Conservation (phyloP, 768 basidiomycete genomes). For the Suillus occidentalis region DNA sequence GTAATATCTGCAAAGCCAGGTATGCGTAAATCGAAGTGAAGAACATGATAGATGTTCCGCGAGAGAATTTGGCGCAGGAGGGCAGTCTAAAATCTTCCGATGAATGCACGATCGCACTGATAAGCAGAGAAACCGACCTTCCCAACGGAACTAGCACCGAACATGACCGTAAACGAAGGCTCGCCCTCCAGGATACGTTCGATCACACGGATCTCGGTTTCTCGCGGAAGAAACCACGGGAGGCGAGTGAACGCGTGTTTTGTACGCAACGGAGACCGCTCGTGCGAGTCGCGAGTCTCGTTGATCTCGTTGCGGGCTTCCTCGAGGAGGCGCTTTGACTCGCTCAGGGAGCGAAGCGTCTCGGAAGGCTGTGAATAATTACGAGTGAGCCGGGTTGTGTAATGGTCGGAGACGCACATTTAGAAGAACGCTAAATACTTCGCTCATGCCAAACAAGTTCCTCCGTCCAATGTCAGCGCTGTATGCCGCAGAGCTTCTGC, state of each 20-base stretch:
- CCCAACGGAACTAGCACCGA: slow-evolving; percentile 79
- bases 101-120: neutral
- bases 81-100: slow-evolving; percentile 52
- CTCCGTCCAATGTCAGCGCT: slow-evolving; percentile 63
- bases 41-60: slow-evolving; percentile 67
- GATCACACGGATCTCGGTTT: slow-evolving; percentile 62
- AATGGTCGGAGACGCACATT: slow-evolving; percentile 51
- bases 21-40: slow-evolving; percentile 83
- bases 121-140: slow-evolving; percentile 47
- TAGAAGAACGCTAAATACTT: slow-evolving; percentile 71
- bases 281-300: slow-evolving; percentile 55
- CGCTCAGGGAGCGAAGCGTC: slow-evolving; percentile 76
- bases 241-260: slow-evolving; percentile 79
- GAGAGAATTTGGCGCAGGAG: slow-evolving; percentile 78
- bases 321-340: slow-evolving; percentile 72
- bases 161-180: slow-evolving; percentile 78
- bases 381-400: slow-evolving; percentile 13
- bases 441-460: slow-evolving; percentile 78
- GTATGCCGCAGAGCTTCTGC: slow-evolving; percentile 58
- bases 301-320: slow-evolving; percentile 75
- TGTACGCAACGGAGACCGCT: slow-evolving; percentile 56
- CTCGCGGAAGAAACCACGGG: slow-evolving; percentile 72
- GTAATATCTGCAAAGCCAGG: slow-evolving; percentile 80
- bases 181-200: slow-evolving; percentile 65
- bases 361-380: slow-evolving; percentile 59